Base-by-base conservation (phyloP, 495 filamentous ascomycete species). In the Talaromyces trachyspermus region DNA sequence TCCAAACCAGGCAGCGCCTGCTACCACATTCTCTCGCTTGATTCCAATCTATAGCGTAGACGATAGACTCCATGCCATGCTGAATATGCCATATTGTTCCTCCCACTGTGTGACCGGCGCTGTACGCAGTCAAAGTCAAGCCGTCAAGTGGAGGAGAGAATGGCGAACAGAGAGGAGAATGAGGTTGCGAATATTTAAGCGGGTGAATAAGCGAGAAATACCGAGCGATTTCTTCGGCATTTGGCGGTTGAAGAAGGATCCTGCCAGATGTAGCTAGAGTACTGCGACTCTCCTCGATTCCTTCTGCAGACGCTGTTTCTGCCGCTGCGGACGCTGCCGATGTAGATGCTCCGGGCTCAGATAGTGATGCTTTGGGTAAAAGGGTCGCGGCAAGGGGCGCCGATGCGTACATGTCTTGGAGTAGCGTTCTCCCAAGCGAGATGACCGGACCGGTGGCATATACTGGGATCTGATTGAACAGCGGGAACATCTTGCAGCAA, bases 21-120 rank as follows among this genome's bases (percentile, higher is more conserved):
- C 79, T 33, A 94, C 78, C 10, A 95, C 88, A 70, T 95, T 94
- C 63, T 99, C 88, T 77, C 9, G 81, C 86, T 60, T 96, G 89
- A 56, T 95, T 96, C 92, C 94, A 99, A 56, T 97, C 91, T 11
- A 95, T 85, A 1, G 94, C 91, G 53, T 99, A 96, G 10, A 97
- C 90, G 29, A 99, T 92, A 1, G 89, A 95, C 60, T 99, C 92
- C 60, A 96, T 76, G 1, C 89, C 89, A 71, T 97, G 89, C 49
- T 95, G 92, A 51, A 99, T 89, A 58, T 97, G 91, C 92, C 92
- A 99, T 65, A 99, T 95, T 20, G 92, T 95, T 49, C 92, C 92
- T 55, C 92, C 92, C 0, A 97, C 78, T 0, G 90, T 95, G 60
- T 95, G 91, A 24, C 92, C 94, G 22, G 92, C 89, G 70, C 89